These are phyloP conservation scores for Bisporella sp. DNA, from an alignment of 2,329 filamentous ascomycete species.

Conservation along the genomic window DNA sequence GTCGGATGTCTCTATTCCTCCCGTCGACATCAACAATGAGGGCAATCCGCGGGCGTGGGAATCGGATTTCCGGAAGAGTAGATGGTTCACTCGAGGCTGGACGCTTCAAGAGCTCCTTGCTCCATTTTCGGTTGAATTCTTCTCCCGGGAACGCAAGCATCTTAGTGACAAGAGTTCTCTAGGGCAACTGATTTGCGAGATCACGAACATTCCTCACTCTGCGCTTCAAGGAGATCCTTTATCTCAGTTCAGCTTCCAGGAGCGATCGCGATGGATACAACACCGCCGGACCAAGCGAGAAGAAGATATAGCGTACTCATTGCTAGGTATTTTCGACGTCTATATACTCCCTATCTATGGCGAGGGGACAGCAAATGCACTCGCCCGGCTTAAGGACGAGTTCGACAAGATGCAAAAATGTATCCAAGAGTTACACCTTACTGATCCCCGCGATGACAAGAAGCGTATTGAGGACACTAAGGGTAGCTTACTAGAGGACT, in stretches of 20 bases:
- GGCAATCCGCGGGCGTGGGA: neutral
- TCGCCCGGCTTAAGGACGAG: neutral
- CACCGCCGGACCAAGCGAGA: conserved; percentile 25
- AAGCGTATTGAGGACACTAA: neutral
- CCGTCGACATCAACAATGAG: neutral
- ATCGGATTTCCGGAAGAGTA: conserved; percentile 5
- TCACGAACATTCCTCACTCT: conserved; percentile 6
- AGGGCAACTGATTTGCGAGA: conserved; percentile 7
- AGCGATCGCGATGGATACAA: conserved; percentile 32
- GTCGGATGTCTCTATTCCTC: neutral
- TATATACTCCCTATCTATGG: neutral
- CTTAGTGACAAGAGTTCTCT: conserved; percentile 2
- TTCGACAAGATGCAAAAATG: neutral
- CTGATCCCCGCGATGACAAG: neutral
- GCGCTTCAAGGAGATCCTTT: conserved; percentile 5
- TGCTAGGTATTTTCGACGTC: neutral
- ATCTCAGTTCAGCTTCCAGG: conserved; percentile 5
- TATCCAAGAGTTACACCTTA: neutral
- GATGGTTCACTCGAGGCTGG: neutral
- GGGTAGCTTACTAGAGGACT: neutral
- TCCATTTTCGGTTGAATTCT: conserved; percentile 11
- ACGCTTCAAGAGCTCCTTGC: conserved; percentile 10
- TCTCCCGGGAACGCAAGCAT: conserved; percentile 3
- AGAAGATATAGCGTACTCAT: conserved; percentile 33
- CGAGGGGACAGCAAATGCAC: neutral